Conservation (phyloP, 208 protist species). For the Leishmania lainsoni region DNA sequence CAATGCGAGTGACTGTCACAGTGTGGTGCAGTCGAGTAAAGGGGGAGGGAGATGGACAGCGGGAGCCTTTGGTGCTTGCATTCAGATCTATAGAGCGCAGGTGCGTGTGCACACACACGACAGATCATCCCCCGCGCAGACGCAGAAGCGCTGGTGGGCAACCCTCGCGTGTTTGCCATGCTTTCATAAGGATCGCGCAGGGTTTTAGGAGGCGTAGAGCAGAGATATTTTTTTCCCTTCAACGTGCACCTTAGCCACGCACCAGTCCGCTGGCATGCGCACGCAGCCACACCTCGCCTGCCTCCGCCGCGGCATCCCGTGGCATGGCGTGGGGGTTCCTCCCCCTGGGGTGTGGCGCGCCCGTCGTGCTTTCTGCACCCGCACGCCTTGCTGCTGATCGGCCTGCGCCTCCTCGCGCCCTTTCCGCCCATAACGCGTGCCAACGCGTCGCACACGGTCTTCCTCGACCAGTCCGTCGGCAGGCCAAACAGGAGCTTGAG, state of each 20-base stretch:
- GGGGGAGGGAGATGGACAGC: neutral
- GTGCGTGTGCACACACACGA: neutral
- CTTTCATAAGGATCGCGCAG: neutral
- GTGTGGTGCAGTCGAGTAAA: too few species aligned
- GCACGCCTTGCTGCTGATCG: too few species aligned
- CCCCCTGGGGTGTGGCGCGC: too few species aligned
- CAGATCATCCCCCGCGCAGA: neutral
- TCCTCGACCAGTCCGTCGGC: slow-evolving; percentile 67
- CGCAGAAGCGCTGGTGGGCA: neutral
- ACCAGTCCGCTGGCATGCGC: neutral
- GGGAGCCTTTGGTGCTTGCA: neutral
- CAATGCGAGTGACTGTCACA: neutral
- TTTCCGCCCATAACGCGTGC: too few species aligned
- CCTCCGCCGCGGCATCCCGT: too few species aligned
- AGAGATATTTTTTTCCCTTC: neutral
- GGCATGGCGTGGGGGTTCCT: too few species aligned
- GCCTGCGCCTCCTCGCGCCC: too few species aligned
- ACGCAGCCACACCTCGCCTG: neutral
- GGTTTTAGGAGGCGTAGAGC: neutral
- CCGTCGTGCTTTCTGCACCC: too few species aligned
- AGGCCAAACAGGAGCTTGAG: slow-evolving; percentile 77
- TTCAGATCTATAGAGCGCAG: neutral
- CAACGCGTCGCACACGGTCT: slow-evolving; percentile 77
- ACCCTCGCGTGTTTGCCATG: neutral
- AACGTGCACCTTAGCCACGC: too few species aligned